Percentiles rank a stretch among this genome's conserved stretches.
Conservation (phyloP, 257 asterid genomes). For the Ophiorrhiza pumila region DNA sequence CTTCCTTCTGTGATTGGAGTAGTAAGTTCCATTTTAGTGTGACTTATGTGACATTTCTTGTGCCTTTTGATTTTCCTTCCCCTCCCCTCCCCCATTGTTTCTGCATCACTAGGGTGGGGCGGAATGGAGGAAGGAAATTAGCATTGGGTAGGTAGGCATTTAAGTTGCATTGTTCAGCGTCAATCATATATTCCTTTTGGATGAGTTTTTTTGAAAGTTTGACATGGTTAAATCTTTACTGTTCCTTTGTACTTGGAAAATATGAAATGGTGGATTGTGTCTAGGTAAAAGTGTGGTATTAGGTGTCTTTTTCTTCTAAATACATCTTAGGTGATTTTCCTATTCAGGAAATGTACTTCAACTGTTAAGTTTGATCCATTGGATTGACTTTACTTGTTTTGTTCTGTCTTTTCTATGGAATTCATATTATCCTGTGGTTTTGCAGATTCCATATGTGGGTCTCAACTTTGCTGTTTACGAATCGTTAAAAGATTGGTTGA, state of each 20-base stretch:
- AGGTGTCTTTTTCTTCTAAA: not conserved
- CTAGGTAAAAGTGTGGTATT: not conserved
- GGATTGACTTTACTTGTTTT: not conserved
- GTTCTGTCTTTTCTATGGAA: constrained; percentile 12
- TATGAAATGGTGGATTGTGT: not conserved
- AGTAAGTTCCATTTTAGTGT: constrained; percentile 47
- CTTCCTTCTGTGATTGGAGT: constrained; percentile 99
- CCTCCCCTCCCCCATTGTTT: not conserved
- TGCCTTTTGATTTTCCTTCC: not conserved
- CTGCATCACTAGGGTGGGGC: not conserved
- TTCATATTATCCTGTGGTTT: constrained; percentile 17
- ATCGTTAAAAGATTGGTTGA: constrained; percentile 86
- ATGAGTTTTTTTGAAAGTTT: not conserved
- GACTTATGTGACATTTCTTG: not conserved
- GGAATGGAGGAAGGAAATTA: not conserved
- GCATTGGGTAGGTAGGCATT: too few relatives aligned
- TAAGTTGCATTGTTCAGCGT: not conserved
- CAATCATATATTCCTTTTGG: not conserved
- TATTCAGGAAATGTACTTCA: not conserved
- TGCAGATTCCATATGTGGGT: constrained; percentile 96
- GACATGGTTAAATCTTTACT: not conserved
- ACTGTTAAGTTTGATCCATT: not conserved
- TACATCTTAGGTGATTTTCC: not conserved
- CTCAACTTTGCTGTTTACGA: constrained; percentile 96
- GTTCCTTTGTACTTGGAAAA: not conserved